Conservation (phyloP, 2,329 filamentous ascomycete species). For the Verticillium dahliae region DNA sequence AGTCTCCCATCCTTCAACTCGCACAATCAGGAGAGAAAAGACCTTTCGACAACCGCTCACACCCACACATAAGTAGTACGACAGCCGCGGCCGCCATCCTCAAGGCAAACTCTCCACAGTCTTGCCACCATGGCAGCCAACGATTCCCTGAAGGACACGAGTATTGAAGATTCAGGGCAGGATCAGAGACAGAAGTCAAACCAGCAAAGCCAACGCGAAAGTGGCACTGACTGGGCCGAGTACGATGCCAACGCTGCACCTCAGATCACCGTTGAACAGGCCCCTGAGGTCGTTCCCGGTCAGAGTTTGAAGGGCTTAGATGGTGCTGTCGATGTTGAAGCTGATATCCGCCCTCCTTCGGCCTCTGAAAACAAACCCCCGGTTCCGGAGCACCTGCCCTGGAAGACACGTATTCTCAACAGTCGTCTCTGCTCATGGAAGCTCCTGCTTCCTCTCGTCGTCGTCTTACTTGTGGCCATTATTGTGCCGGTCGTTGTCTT, state of each 20-base stretch:
- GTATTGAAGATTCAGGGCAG: too few relatives aligned
- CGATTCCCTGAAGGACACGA: too few relatives aligned
- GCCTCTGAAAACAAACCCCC: background rate
- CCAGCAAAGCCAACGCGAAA: background rate
- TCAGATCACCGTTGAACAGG: slow-evolving; percentile 4
- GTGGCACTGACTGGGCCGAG: slow-evolving; percentile 2
- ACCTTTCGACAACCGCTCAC: background rate
- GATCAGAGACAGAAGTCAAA: background rate
- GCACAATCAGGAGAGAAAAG: background rate
- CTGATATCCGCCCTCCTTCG: background rate
- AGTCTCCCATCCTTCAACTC: too few relatives aligned
- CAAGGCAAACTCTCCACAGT: too few relatives aligned
- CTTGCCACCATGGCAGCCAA: too few relatives aligned
- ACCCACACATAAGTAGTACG: too few relatives aligned
- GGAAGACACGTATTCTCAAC: background rate
- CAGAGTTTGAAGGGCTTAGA: background rate
- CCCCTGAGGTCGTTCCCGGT: slow-evolving; percentile 7
- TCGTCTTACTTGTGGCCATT: slow-evolving; percentile 28
- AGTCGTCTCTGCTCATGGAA: background rate
- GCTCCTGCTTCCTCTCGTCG: background rate
- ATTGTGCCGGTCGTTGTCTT: slow-evolving; percentile 26
- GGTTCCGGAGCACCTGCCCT: background rate
- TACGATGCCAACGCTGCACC: slow-evolving; percentile 5
- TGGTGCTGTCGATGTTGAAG: background rate
- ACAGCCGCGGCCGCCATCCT: too few relatives aligned